Evolutionary conservation across 2,329 filamentous ascomycete species (phyloP).

Genomic region (Periglandula ipomoeae): DNA sequence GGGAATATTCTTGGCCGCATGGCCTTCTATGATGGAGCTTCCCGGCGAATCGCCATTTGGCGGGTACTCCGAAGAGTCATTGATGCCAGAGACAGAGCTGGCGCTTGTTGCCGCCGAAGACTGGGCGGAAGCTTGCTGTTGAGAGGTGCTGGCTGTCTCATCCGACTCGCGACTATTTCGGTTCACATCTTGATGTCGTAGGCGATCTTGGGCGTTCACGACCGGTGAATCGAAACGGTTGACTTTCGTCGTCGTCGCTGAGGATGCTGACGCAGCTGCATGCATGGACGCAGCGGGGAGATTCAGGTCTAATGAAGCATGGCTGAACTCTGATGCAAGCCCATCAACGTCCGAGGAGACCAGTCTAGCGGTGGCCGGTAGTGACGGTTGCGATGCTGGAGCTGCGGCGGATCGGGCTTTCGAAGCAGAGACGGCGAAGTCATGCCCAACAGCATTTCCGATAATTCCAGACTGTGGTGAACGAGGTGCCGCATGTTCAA

Average conservation of each 20-base stretch:
- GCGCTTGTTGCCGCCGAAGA: constrained; percentile 47
- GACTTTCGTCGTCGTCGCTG: constrained; percentile 13
- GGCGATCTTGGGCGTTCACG: constrained; percentile 21
- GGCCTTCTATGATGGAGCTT: constrained; percentile 41
- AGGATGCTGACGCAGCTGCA: constrained; percentile 7
- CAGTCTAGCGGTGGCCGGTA: neutral
- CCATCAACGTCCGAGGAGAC: constrained; percentile 5
- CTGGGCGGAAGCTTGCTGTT: constrained; percentile 37
- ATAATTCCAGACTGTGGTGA: constrained; percentile 17
- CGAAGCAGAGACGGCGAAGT: neutral
- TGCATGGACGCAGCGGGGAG: constrained; percentile 6
- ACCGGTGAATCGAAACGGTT: constrained; percentile 21
- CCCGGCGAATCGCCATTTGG: constrained; percentile 37
- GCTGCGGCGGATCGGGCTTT: constrained; percentile 3
- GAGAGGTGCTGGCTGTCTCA: constrained; percentile 38
- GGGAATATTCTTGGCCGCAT: constrained; percentile 29
- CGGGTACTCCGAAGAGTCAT: constrained; percentile 36
- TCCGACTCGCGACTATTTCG: constrained; percentile 46
- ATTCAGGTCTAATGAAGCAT: constrained; percentile 11
- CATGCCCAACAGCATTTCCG: neutral
- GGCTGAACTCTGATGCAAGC: constrained; percentile 10
- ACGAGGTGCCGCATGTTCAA: constrained; percentile 31
- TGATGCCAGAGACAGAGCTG: constrained; percentile 44
- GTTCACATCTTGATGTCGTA: constrained; percentile 27
- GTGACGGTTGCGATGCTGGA: neutral